These are phyloP conservation scores for Monilinia fructigena DNA, from an alignment of 2,329 filamentous ascomycete genomes.

Conservation along the genomic window DNA sequence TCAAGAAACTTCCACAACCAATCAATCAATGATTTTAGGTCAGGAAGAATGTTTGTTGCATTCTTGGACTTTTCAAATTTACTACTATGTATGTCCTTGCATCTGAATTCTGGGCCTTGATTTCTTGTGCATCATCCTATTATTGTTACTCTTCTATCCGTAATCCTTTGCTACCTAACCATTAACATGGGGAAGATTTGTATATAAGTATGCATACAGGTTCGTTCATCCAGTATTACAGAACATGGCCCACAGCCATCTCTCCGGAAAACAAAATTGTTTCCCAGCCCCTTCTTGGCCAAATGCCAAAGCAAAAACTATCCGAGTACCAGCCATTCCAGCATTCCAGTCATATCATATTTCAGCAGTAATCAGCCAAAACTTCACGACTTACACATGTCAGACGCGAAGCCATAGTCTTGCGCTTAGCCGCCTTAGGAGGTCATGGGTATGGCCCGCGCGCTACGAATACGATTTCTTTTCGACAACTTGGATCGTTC, in stretches of 20 bases:
- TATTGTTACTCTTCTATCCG: too few species aligned
- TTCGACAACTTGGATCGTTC: neutral
- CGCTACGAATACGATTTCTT: slow-evolving; percentile 13
- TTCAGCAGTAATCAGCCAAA: neutral
- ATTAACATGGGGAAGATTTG: neutral
- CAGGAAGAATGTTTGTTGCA: slow-evolving; percentile 3
- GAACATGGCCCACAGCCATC: neutral
- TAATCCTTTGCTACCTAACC: too few species aligned
- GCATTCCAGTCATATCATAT: neutral
- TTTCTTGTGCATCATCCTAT: neutral
- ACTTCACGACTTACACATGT: neutral
- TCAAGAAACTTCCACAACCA: neutral
- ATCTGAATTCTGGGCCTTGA: slow-evolving; percentile 2
- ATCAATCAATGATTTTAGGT: neutral
- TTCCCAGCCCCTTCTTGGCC: slow-evolving; percentile 1
- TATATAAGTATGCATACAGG: too few species aligned
- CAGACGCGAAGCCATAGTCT: neutral
- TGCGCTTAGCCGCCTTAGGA: slow-evolving; percentile 1
- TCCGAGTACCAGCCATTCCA: neutral
- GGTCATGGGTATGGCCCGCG: slow-evolving; percentile 4
- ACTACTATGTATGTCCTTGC: neutral
- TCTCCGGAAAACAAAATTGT: too few species aligned
- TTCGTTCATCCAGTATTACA: neutral
- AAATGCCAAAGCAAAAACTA: neutral
- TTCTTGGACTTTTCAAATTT: neutral